phyloP scores from a whole-genome alignment of 257 asterid genomes.

The Plantago elongata region DNA sequence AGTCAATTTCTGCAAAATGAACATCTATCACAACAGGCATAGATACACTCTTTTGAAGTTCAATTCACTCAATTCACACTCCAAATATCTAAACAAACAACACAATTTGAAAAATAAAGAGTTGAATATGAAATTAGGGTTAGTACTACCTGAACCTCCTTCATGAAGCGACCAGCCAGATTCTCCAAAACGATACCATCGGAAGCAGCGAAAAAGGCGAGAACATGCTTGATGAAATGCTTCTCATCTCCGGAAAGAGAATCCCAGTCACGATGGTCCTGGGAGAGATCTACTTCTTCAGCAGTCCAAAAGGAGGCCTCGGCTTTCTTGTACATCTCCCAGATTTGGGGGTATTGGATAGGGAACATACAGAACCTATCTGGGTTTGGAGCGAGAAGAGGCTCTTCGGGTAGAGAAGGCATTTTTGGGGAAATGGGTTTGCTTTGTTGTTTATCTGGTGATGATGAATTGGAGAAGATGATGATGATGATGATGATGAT shows the following conservation, averaged over 20 bases:
- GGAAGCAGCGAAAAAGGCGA: conserved; percentile 95
- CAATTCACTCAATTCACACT: no score
- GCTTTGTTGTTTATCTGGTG: not conserved
- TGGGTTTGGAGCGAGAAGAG: conserved; percentile 64
- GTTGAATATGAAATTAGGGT: no score
- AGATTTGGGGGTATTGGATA: conserved; percentile 79
- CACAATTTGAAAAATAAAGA: no score
- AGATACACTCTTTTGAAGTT: no score
- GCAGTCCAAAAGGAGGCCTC: conserved; percentile 97
- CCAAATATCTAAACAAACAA: no score
- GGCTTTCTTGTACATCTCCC: conserved; percentile 99
- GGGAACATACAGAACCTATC: conserved; percentile 98
- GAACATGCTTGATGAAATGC: conserved; percentile 76
- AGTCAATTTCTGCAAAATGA: no score
- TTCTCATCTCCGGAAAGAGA: conserved; percentile 53
- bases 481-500: no score
- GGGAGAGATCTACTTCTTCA: conserved; percentile 84
- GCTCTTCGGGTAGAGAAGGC: conserved; percentile 86
- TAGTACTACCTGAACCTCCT: conserved; percentile 50
- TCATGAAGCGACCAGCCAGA: conserved; percentile 94
- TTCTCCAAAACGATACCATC: conserved; percentile 94
- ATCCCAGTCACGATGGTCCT: conserved; percentile 72
- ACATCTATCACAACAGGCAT: no score
- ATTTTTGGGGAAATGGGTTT: conserved; percentile 22
- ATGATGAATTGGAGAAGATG: no score